A percentile compares a stretch with the other conserved stretches of the same genome.
These are phyloP conservation scores for Diaporthe sp. DNA, from an alignment of 2,329 filamentous ascomycete genomes.

Conservation along the genomic window DNA sequence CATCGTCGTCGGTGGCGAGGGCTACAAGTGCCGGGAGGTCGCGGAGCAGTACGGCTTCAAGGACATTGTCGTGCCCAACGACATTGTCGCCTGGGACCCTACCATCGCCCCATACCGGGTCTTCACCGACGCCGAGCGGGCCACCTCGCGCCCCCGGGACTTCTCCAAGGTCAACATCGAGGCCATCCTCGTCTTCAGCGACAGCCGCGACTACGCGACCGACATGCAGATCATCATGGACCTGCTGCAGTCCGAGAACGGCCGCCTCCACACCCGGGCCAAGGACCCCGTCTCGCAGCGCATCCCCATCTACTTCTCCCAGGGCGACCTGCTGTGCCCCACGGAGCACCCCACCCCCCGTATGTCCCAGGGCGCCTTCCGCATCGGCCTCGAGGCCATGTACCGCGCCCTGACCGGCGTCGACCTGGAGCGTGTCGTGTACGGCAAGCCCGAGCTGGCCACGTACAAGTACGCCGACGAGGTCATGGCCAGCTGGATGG, in stretches of 20 bases:
- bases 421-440: constrained; percentile 81
- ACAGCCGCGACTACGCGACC: constrained; percentile 80
- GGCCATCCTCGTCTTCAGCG: constrained; percentile 81
- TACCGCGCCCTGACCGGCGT: constrained; percentile 79
- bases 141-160: constrained; percentile 77
- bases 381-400: constrained; percentile 80
- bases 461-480: constrained; percentile 87
- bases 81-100: constrained; percentile 78
- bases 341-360: constrained; percentile 76
- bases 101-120: constrained; percentile 78
- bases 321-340: constrained; percentile 68
- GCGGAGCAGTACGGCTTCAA: constrained; percentile 82
- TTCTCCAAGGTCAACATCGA: constrained; percentile 81
- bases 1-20: constrained; percentile 81
- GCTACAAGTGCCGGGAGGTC: constrained; percentile 80
- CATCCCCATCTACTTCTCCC: constrained; percentile 79
- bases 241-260: constrained; percentile 77
- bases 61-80: constrained; percentile 80
- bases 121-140: constrained; percentile 77
- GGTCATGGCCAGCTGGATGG: constrained; percentile 81
- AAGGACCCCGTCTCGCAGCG: constrained; percentile 75
- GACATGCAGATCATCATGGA: constrained; percentile 85
- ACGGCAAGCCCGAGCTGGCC: constrained; percentile 81
- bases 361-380: constrained; percentile 83
- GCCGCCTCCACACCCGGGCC: constrained; percentile 74